Base-by-base conservation (phyloP, 2,329 filamentous ascomycete genomes). In the Colletotrichum theobromicola region DNA sequence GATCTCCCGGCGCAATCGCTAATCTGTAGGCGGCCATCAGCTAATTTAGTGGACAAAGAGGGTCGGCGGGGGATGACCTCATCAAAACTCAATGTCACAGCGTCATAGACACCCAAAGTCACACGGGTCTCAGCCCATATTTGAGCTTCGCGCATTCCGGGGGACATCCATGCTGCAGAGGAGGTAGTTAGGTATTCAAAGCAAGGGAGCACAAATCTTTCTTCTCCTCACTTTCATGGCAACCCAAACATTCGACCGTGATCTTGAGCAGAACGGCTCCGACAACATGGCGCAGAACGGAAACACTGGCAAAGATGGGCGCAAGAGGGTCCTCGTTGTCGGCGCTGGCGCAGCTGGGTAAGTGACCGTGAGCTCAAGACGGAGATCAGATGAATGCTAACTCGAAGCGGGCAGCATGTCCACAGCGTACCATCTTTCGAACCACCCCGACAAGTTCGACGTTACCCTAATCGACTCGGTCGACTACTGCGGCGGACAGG, bases 401-500 rank as follows among this genome's bases (percentile, higher is more conserved):
- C 61, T n/a, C n/a, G 53, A 13, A 21, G 8, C 8, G 5, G n/a
- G 24, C 37, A 82, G 85, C 72, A 87, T 87, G 90, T 90, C 89
- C 55, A 90, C 90, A 75, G 90, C 90, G 2, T 86, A 91, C 76
- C 90, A 92, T 74, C 86, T 92, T 9, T 87, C 90, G 28, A 85
- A 91, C 74, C 89, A 92, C 76, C 88, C 87, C 1, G 88, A 90
- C 72, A 90, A 89, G 77, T 92, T 92, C 81, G 86, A 90, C 58
- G 87, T 92, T 24, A 92, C 90, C 3, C 79, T 92, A 37, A 86
- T 90, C 73, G 89, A 90, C 70, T 88, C 89, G 3, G 87, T 88
- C 9, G 84, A 90, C 78, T 91, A 91, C 78, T 91, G 90, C 78
- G 90, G 90, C 69, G 90, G 90, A 0, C 90, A 93, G 79, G 90